Evolutionary conservation across 345 rosid species (phyloP).

Genomic region (Turnera subulata): DNA sequence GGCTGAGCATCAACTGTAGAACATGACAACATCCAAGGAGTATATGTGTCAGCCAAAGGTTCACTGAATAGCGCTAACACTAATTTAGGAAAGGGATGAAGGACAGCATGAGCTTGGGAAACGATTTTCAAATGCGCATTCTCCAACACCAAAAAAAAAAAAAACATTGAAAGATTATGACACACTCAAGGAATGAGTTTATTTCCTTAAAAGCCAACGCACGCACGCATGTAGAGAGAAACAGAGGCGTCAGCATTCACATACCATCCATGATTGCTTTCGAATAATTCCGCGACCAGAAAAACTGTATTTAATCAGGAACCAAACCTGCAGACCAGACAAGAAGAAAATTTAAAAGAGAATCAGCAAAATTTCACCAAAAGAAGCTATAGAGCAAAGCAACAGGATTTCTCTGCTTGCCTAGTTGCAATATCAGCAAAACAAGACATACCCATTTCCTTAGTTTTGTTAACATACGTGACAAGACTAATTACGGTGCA

Average conservation of each 20-base stretch:
- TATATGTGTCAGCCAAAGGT: background rate
- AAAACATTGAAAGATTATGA: no score
- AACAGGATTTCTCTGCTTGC: background rate
- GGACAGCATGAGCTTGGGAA: background rate
- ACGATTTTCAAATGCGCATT: background rate
- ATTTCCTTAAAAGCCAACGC: no score
- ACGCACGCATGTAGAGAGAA: background rate
- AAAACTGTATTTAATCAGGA: background rate
- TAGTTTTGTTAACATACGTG: background rate
- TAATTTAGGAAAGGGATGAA: background rate
- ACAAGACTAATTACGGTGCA: background rate
- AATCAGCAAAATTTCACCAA: background rate
- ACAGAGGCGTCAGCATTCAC: conserved; percentile 12
- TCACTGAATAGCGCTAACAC: background rate
- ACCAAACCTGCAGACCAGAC: conserved; percentile 12
- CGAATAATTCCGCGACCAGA: background rate
- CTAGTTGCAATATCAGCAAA: background rate
- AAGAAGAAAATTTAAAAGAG: background rate
- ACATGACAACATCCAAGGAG: background rate
- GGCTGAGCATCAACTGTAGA: conserved; percentile 85
- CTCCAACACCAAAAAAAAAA: no score
- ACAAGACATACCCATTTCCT: background rate
- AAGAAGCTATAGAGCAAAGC: background rate
- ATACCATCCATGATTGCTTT: conserved; percentile 43
- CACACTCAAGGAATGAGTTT: no score